Conservation (phyloP, 352 stramenopile species). For the Phytophthora litchii region DNA sequence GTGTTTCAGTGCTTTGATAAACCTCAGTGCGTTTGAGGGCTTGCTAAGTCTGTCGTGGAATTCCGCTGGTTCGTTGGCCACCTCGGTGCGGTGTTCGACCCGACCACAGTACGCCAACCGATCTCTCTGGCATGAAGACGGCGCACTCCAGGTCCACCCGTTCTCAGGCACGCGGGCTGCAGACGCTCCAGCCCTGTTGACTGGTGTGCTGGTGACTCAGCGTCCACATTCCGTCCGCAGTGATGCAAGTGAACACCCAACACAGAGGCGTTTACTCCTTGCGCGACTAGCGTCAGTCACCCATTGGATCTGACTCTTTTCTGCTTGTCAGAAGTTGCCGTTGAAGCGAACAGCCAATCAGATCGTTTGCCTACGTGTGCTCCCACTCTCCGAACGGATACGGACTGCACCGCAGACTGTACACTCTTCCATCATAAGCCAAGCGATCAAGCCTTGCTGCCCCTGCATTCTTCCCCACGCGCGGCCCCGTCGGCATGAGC, state of each 20-base stretch:
- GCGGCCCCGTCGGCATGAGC: slow-evolving; percentile 25
- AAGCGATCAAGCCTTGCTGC: not conserved
- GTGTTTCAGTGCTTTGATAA: no score
- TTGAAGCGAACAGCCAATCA: slow-evolving; percentile 29
- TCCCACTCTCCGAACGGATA: slow-evolving; percentile 27
- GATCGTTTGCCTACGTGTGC: not conserved
- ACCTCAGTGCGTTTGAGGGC: not conserved
- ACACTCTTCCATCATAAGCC: slow-evolving; percentile 7
- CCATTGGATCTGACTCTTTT: slow-evolving; percentile 23
- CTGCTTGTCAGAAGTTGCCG: slow-evolving; percentile 13
- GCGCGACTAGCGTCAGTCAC: slow-evolving; percentile 27
- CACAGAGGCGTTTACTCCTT: not conserved
- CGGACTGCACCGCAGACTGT: slow-evolving; percentile 8
- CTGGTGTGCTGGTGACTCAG: slow-evolving; percentile 19
- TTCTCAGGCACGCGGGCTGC: slow-evolving; percentile 1
- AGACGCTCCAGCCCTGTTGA: not conserved
- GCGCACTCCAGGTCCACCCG: not conserved
- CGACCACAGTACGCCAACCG: slow-evolving; percentile 20
- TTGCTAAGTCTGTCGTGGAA: not conserved
- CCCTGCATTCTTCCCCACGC: slow-evolving; percentile 4
- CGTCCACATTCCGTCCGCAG: slow-evolving; percentile 14
- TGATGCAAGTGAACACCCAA: slow-evolving; percentile 23
- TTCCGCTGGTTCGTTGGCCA: not conserved
- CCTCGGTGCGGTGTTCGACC: not conserved
- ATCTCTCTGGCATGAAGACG: slow-evolving; percentile 22